Evolutionary conservation across 495 filamentous ascomycete genomes (phyloP), one percentile per base, ranked within the genome.

Genomic region (Penicillium lividum): DNA sequence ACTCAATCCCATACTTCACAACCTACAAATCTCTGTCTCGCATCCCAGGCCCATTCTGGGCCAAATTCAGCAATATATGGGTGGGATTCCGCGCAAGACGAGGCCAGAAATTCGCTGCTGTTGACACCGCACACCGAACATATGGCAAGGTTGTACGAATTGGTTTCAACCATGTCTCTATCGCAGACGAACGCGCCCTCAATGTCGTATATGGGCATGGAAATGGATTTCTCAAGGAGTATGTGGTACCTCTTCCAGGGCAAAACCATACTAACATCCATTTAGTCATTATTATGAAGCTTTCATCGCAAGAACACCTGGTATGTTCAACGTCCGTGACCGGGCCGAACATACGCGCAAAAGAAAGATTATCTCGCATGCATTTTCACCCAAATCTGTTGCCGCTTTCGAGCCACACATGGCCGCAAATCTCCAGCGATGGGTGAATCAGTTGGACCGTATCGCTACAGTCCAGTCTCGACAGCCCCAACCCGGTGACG

Each of bases 251-350:
- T 33, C 5, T 33, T 7, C 30, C 8, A 9, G 30, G 8, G 5
- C 9, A 36, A 9, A 11, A 0, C 33, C 8, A 11, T 36, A 36
- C 4, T 8, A 16, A 18, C 54, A 33, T 6, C 8, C 6, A 5
- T 31, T n/a, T 43, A 84, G 81, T 30, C 80, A 88, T 5, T 93
- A 88, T 73, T 93, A 93, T 68, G 89, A 92, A 67, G 87, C 87
- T 53, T 93, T 93, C 60, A 86, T 92, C 59, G 88, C 86, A 29
- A 88, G 90, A 66, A 77, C 77, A n/a, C 82, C 87, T 4, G 89
- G 89, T 18, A 78, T 93, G 52, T 93, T 92, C 86, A 92, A 90
- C 68, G 91, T 89, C 0, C 79, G 90, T 18, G 82, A 90, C 73
- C 81, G 90, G 15, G 73, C 76, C 18, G 88, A 92, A 63, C 89